These are phyloP conservation scores for Fusarium heterosporum DNA, from an alignment of 2,329 filamentous ascomycete genomes.

Conservation along the genomic window DNA sequence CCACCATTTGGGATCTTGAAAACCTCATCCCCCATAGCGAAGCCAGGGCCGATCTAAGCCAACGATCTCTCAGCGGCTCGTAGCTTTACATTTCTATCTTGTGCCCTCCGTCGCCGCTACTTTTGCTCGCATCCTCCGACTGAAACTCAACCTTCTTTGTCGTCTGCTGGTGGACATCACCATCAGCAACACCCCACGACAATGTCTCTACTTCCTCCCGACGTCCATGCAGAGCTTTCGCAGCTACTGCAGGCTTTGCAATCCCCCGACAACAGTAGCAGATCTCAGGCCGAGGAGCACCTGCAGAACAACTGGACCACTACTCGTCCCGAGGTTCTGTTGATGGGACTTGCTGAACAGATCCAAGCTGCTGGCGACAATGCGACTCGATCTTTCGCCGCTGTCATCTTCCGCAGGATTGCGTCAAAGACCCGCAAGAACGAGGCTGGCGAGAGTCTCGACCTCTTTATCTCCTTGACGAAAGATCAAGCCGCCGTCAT, in stretches of 20 bases:
- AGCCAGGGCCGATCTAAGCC: constrained; percentile 35
- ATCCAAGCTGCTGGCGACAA: constrained; percentile 81
- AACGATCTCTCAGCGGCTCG: constrained; percentile 34
- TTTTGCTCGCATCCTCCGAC: constrained; percentile 19
- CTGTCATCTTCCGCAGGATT: constrained; percentile 94
- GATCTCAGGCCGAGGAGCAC: constrained; percentile 89
- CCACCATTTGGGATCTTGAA: constrained; percentile 43
- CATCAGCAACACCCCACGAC: constrained; percentile 45
- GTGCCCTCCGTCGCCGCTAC: constrained; percentile 8
- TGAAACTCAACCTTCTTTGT: constrained; percentile 29
- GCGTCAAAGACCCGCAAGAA: constrained; percentile 88
- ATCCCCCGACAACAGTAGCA: constrained; percentile 86
- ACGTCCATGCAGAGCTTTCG: constrained; percentile 84
- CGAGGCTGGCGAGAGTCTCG: constrained; percentile 75
- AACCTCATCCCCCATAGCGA: constrained; percentile 39
- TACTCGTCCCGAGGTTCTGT: constrained; percentile 82
- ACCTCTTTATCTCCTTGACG: constrained; percentile 86
- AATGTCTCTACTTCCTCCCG: constrained; percentile 89
- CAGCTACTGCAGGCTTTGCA: constrained; percentile 90
- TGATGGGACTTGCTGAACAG: constrained; percentile 96
- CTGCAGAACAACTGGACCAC: constrained; percentile 90
- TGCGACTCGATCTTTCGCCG: constrained; percentile 87
- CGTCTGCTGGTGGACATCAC: constrained; percentile 49
- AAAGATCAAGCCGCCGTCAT: constrained; percentile 81
- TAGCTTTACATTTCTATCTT: constrained; percentile 29